Base-by-base conservation (phyloP, 179 eudicot species). In the Vitellaria paradoxa region DNA sequence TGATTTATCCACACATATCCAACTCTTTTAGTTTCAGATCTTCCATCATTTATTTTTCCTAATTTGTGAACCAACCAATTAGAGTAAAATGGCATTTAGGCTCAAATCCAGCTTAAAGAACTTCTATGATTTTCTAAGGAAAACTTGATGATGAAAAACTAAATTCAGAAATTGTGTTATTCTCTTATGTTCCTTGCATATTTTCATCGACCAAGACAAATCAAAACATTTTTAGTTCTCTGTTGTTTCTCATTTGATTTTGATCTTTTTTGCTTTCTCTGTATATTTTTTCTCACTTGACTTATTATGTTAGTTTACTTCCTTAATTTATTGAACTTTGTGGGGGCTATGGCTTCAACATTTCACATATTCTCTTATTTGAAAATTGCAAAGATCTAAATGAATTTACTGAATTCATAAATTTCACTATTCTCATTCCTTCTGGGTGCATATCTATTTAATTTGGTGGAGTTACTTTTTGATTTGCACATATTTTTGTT, bases 181-280 rank as follows among this genome's bases (percentile, higher is more conserved):
- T 56, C n/a, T 17, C 9, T 50, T 8, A 21, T 15, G 17, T 37
- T 9, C 1, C 0, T 0, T 26, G 37, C 9, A 56, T 72, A 40
- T 18, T 72, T 40, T 72, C 65, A 72, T 45, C 50, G 15, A 56
- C 64, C 64, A 72, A 56, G 14, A 15, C 26, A 26, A 64, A 26
- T 71, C 55, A 47, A 1, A 50, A 50, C 9, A 15, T 3, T 53
- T 24, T 24, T 70, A 9, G 23, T 50, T 70, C 30, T 49, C 11
- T 70, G 24, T 37, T 37, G 4, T 37, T 37, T 37, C 42, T 37
- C 42, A 1, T 2, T 1, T 37, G 42, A 37, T 37, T 37, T 37
- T 37, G 4, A 4, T 37, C 42, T 4, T 37, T 37, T 37, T 37
- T 37, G 42, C n/a, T n/a, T 37, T 1, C 42, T 46, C 12, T 47